Conservation (phyloP, 331 rosid genomes). For the Rhamnella rubrinervis region DNA sequence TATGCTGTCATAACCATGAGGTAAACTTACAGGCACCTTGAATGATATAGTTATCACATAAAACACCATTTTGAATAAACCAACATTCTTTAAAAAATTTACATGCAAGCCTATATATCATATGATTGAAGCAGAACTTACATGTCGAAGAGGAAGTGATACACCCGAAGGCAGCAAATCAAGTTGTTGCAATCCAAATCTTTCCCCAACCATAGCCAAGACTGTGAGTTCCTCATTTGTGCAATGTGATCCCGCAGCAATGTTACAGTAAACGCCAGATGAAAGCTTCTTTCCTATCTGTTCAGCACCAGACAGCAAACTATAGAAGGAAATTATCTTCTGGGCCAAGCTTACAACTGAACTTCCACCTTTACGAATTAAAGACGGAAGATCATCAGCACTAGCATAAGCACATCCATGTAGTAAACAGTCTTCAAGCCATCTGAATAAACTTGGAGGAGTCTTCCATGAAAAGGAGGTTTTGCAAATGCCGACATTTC, state of each 20-base stretch:
- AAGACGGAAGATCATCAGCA: conserved; percentile 60
- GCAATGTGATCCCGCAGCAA: conserved; percentile 71
- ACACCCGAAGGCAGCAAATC: conserved; percentile 92
- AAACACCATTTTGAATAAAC: not conserved
- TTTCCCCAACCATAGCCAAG: conserved; percentile 97
- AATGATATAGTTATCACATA: not conserved
- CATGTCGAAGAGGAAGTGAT: conserved; percentile 92
- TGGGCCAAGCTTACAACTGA: conserved; percentile 80
- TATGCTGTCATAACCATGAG: conserved; percentile 7
- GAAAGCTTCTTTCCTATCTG: conserved; percentile 74
- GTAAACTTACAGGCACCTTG: conserved; percentile 13
- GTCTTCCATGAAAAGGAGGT: conserved; percentile 44
- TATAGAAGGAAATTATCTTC: conserved; percentile 73
- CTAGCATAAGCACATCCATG: conserved; percentile 55
- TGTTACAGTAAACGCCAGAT: conserved; percentile 73
- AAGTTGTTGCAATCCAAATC: conserved; percentile 91
- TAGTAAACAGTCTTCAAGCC: conserved; percentile 88
- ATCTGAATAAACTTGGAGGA: conserved; percentile 84
- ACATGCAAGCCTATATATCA: not conserved
- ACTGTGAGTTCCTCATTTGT: conserved; percentile 84
- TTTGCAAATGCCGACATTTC: conserved; percentile 38
- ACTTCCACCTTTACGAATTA: conserved; percentile 63
- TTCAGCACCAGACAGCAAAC: conserved; percentile 82
- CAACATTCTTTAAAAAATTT: conserved; percentile 9
- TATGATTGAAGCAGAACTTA: conserved; percentile 37